These are phyloP conservation scores for Hypoxylon sp. DNA, from an alignment of 2,329 filamentous ascomycete genomes.

Conservation along the genomic window DNA sequence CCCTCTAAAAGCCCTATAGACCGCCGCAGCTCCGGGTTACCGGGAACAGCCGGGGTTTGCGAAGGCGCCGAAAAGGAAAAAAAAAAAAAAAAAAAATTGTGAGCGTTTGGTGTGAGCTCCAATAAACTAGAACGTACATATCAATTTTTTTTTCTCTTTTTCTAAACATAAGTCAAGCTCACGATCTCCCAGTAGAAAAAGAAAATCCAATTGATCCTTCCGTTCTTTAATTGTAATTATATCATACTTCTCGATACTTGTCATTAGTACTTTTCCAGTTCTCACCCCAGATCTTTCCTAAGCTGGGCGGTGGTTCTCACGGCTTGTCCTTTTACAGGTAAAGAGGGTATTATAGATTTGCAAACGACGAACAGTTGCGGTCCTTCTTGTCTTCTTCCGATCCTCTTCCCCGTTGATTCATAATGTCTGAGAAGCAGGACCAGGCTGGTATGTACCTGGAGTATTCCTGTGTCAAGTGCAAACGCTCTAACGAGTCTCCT, in stretches of 20 bases:
- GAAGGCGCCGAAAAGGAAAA: constrained; percentile 30
- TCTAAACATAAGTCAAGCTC: constrained; percentile 15
- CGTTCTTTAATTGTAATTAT: constrained; percentile 42
- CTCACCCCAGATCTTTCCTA: constrained; percentile 25
- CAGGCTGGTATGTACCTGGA: constrained; percentile 36
- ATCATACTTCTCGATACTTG: constrained; percentile 40
- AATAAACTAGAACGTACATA: constrained; percentile 9
- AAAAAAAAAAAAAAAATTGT: constrained; percentile 33
- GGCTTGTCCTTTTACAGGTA: constrained; percentile 33
- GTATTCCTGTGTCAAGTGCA: not conserved
- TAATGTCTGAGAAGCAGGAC: constrained; percentile 46
- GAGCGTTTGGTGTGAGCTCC: constrained; percentile 19
- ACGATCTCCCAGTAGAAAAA: constrained; percentile 19
- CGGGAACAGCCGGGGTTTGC: constrained; percentile 44
- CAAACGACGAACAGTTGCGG: constrained; percentile 20
- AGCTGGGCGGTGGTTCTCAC: constrained; percentile 35
- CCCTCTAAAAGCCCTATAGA: constrained; percentile 26
- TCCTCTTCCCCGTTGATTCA: constrained; percentile 24
- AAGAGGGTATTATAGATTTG: constrained; percentile 34
- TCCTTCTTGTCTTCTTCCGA: constrained; percentile 20
- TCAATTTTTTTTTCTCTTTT: constrained; percentile 6
- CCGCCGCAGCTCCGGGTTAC: constrained; percentile 40
- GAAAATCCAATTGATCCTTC: constrained; percentile 37
- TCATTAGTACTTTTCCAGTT: constrained; percentile 37
- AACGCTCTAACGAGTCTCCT: constrained; percentile 25